These are phyloP conservation scores for Penicillium sp. DNA, from an alignment of 2,329 filamentous ascomycete species.

Conservation along the genomic window DNA sequence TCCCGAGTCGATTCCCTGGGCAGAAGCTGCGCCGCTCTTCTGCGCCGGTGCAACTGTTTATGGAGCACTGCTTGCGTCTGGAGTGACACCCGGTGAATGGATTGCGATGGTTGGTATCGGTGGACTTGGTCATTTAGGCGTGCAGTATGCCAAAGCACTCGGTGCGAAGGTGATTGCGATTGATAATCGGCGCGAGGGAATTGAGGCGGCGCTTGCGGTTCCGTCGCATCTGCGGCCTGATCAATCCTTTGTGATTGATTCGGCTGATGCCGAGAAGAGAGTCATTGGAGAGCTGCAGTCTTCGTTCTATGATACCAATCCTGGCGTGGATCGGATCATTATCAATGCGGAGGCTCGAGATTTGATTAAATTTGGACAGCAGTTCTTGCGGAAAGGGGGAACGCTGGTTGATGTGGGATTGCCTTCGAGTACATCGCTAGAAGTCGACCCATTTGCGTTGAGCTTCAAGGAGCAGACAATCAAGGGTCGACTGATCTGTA, in stretches of 20 bases:
- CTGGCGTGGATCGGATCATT: constrained; percentile 9
- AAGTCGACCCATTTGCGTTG: constrained; percentile 13
- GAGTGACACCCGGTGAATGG: constrained; percentile 27
- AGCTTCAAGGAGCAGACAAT: constrained; percentile 15
- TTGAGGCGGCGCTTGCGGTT: constrained; percentile 3
- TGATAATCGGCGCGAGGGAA: constrained; percentile 9
- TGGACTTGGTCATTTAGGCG: constrained; percentile 28
- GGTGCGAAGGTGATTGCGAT: constrained; percentile 15
- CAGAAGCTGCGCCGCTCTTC: constrained; percentile 32
- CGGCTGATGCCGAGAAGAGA: constrained; percentile 11
- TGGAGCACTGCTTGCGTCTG: constrained; percentile 7
- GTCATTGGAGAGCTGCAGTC: constrained; percentile 9
- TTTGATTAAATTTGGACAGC: constrained; percentile 7
- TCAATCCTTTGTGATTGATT: constrained; percentile 9
- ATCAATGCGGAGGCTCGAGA: constrained; percentile 9
- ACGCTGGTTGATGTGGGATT: constrained; percentile 11
- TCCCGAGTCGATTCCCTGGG: constrained; percentile 23
- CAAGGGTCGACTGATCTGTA: constrained; percentile 11
- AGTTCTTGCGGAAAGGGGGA: constrained; percentile 10
- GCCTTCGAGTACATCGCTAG: constrained; percentile 5
- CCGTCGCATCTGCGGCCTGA: constrained; percentile 8
- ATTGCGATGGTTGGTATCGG: constrained; percentile 26
- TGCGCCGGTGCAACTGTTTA: constrained; percentile 29
- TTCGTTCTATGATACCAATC: constrained; percentile 9
- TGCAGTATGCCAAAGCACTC: constrained; percentile 32